Evolutionary conservation across 2,329 filamentous ascomycete species (phyloP).

Genomic region (Paramyrothecium sp.): DNA sequence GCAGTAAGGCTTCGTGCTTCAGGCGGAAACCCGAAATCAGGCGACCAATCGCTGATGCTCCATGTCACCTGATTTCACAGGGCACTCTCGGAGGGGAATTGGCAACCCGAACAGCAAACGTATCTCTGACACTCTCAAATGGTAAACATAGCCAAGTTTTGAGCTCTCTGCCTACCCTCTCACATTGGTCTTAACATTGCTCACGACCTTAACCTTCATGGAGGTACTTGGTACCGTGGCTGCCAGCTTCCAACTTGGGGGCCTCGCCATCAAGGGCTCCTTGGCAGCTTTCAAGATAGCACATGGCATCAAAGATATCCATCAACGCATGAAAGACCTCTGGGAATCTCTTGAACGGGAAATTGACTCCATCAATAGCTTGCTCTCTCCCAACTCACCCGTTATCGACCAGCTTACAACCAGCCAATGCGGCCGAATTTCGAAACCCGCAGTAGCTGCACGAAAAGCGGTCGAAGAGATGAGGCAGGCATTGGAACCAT

Average conservation of each 20-base stretch:
- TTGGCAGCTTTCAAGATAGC: not conserved
- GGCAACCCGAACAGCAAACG: too few relatives aligned
- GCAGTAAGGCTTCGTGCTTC: too few relatives aligned
- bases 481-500: not conserved
- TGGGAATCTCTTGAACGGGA: not conserved
- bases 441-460: not conserved
- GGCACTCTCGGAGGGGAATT: too few relatives aligned
- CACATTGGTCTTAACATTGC: too few relatives aligned
- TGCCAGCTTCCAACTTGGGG: not conserved
- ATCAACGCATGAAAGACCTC: not conserved
- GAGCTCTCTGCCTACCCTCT: too few relatives aligned
- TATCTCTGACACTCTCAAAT: too few relatives aligned
- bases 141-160: too few relatives aligned
- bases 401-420: not conserved
- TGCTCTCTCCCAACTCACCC: not conserved
- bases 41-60: too few relatives aligned
- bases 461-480: not conserved
- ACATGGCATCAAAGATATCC: not conserved
- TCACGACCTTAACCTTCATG: too few relatives aligned
- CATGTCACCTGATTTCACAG: too few relatives aligned
- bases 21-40: too few relatives aligned
- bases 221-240: not conserved
- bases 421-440: not conserved
- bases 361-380: not conserved
- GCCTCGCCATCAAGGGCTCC: not conserved